Evolutionary conservation across 768 basidiomycete genomes (phyloP).

Genomic region (Leccinum boreale): DNA sequence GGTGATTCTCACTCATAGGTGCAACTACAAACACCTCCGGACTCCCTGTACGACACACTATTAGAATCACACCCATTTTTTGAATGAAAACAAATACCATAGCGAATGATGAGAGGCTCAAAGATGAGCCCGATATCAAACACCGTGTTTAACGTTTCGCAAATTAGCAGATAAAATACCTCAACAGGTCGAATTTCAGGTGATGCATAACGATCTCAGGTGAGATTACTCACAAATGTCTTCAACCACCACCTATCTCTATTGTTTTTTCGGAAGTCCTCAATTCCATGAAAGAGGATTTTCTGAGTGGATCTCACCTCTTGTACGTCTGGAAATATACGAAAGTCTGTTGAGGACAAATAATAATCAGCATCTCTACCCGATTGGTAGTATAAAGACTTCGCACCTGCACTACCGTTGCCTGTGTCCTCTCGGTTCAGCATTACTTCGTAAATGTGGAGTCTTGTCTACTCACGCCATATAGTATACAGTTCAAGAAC

Average conservation of each 20-base stretch:
- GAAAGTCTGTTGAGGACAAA: constrained; percentile 32
- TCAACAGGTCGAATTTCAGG: constrained; percentile 12
- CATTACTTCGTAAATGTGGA: not conserved
- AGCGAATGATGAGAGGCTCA: constrained; percentile 43
- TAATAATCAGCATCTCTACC: not conserved
- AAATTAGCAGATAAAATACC: constrained; percentile 41
- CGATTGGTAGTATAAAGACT: not conserved
- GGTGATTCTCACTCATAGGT: not conserved
- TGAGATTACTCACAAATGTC: constrained; percentile 34
- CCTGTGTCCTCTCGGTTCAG: constrained; percentile 7
- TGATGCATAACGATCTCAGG: not conserved
- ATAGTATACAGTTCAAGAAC: constrained; percentile 14
- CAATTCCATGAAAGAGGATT: not conserved
- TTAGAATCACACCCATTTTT: not conserved
- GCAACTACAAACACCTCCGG: not conserved
- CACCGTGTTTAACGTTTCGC: constrained; percentile 45
- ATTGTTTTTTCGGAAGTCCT: not conserved
- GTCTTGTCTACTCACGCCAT: constrained; percentile 6
- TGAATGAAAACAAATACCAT: constrained; percentile 31
- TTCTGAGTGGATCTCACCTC: constrained; percentile 30
- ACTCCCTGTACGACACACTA: constrained; percentile 27
- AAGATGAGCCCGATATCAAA: constrained; percentile 48
- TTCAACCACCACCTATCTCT: constrained; percentile 49
- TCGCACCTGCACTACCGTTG: constrained; percentile 9
- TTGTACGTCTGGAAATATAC: constrained; percentile 35